phyloP scores from a whole-genome alignment of 345 rosid genomes.

The Excoecaria agallocha region DNA sequence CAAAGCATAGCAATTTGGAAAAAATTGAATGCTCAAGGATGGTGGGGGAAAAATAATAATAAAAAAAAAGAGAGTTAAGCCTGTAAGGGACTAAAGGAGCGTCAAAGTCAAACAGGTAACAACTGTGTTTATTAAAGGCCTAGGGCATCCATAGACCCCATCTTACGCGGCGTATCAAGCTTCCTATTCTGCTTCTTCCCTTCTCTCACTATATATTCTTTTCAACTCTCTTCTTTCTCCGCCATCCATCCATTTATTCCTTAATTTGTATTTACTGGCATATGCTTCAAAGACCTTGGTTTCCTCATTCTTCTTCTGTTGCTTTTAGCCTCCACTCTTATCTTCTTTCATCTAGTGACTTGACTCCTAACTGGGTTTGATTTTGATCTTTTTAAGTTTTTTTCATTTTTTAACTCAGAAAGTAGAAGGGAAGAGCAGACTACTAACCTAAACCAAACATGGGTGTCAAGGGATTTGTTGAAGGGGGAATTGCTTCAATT shows the following conservation, averaged over 20 bases:
- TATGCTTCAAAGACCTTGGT: slow-evolving; percentile 77
- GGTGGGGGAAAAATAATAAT: too few relatives aligned
- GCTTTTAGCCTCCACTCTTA: slow-evolving; percentile 65
- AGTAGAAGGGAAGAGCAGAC: background rate
- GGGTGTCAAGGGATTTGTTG: slow-evolving; percentile 80
- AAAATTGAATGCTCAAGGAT: too few relatives aligned
- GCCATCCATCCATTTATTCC: background rate
- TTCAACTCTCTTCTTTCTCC: background rate
- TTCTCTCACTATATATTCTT: background rate
- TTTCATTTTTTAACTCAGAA: background rate
- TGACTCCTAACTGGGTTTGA: slow-evolving; percentile 52
- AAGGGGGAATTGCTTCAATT: slow-evolving; percentile 72
- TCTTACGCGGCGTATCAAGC: background rate
- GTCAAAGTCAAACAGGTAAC: background rate
- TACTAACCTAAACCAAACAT: slow-evolving; percentile 23
- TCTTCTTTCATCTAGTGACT: slow-evolving; percentile 63
- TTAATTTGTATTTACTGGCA: slow-evolving; percentile 15
- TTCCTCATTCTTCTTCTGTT: slow-evolving; percentile 66
- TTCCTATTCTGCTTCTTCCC: background rate
- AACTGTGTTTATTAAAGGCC: too few relatives aligned
- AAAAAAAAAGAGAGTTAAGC: too few relatives aligned
- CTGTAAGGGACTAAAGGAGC: background rate
- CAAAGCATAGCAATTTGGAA: too few relatives aligned
- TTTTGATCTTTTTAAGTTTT: background rate
- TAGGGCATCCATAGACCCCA: too few relatives aligned